Percentiles rank a stretch among this genome's conserved stretches.
Conservation (phyloP, 1,284 basidiomycete species). For the Marasmius sp. region DNA sequence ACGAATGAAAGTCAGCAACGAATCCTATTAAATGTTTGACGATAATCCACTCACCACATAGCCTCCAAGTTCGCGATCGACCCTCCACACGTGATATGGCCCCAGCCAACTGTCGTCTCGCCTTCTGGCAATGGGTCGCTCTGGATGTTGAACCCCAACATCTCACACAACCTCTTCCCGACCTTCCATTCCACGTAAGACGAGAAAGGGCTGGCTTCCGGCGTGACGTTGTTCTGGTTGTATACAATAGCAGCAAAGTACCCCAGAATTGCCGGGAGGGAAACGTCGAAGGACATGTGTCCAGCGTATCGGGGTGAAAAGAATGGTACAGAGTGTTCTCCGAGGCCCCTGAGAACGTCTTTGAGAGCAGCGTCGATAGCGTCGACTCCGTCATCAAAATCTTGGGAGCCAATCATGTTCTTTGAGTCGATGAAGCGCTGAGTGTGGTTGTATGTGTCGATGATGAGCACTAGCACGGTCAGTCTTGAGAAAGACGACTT, state of each 20-base stretch:
- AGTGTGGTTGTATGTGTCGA: too few species aligned
- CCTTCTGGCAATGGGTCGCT: neutral
- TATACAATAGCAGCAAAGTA: constrained; percentile 36
- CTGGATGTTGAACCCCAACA: neutral
- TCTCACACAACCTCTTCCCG: neutral
- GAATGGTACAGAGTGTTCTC: constrained; percentile 35
- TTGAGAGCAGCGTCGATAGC: neutral
- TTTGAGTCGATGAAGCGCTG: neutral
- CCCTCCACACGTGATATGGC: constrained; percentile 45
- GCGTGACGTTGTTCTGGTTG: constrained; percentile 42
- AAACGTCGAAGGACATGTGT: constrained; percentile 39
- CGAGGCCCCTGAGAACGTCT: constrained; percentile 15
- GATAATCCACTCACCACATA: constrained; percentile 28
- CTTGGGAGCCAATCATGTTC: neutral
- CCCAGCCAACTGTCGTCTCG: constrained; percentile 29
- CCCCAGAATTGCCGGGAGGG: constrained; percentile 39
- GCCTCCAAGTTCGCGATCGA: constrained; percentile 48
- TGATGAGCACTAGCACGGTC: neutral
- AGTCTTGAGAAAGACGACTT: neutral
- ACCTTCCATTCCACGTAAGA: neutral
- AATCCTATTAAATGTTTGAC: too few species aligned
- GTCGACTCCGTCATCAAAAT: neutral
- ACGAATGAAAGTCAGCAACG: neutral
- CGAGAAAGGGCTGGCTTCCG: neutral
- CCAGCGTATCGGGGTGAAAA: constrained; percentile 42